Base-by-base conservation (phyloP, 2,329 filamentous ascomycete species). In the Penicillium expansum region DNA sequence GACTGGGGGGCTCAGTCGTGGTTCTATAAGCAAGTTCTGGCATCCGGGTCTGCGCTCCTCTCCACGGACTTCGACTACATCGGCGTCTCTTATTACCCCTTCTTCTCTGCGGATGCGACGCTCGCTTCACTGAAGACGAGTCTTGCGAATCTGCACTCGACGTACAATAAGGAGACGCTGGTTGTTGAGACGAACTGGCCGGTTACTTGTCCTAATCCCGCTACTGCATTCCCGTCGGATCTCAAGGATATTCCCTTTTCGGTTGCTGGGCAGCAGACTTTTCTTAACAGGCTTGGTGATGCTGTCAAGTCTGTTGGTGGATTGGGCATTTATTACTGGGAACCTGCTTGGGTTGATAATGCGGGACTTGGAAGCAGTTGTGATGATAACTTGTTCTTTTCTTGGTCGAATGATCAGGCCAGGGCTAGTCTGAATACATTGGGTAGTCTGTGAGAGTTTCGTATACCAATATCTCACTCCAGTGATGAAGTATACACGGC, bases 151-250 rank as follows among this genome's bases (percentile, higher is more conserved):
- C 81, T 91, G 78, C 82, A 82, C 13, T 78, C 71, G 41, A 81
- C 77, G 4, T 91, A 85, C 77, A 80, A 79, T 9, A 91, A 91
- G 73, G 78, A 84, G 38, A 75, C 91, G 6, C 76, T 87, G n/a
- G 83, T 91, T 4, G 86, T 85, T 0, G 88, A 91, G 73, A 86
- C 83, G 0, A 78, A 91, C 74, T 91, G 87, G 87, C 88, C 88
- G 0, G 82, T 78, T 0, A 79, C 78, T 2, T 91, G 88, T 67
- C 80, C 85, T 0, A 80, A 76, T 18, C 85, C 86, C 0, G 74
- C 69, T 1, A 83, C 83, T 59, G 61, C 77, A 0, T 90, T 89
- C 68, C 87, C 87, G 0, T 75, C 77, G 13, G 86, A 89, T 63
- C 71, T 86, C 9, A 77, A 68, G 47, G 76, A 66, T 53, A 87